Conservation (phyloP, 2,329 filamentous ascomycete genomes). For the Fusarium proliferatum region DNA sequence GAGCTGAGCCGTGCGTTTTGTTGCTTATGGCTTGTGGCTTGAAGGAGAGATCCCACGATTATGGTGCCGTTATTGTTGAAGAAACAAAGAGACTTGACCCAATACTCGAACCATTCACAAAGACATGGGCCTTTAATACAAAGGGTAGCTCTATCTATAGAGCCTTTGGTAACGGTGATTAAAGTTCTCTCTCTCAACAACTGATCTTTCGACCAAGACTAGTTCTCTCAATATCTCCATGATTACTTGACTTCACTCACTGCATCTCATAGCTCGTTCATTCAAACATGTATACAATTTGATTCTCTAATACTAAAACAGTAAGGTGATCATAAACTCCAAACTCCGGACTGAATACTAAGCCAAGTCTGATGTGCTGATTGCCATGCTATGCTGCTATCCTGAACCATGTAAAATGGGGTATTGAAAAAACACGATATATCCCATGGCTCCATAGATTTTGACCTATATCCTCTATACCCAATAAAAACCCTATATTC, state of each 20-base stretch:
- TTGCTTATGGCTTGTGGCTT: slow-evolving; percentile 9
- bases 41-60: not conserved
- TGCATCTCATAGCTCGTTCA: not conserved
- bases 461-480: not conserved
- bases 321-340: not conserved
- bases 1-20: slow-evolving; percentile 17
- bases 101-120: not conserved
- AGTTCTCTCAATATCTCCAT: not conserved
- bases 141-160: not conserved
- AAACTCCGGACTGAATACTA: not conserved
- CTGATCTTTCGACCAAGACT: not conserved
- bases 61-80: not conserved
- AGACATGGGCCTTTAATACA: not conserved
- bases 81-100: slow-evolving; percentile 3
- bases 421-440: slow-evolving; percentile 13
- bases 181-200: not conserved
- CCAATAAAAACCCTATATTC: slow-evolving; percentile 15
- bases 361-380: slow-evolving; percentile 18
- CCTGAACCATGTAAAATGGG: not conserved
- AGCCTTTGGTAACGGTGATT: not conserved
- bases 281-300: not conserved
- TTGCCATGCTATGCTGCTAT: slow-evolving; percentile 21
- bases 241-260: not conserved
- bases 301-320: slow-evolving; percentile 8
- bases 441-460: not conserved